Percentiles rank a stretch among this genome's conserved stretches.
phyloP scores from a whole-genome alignment of 495 filamentous ascomycete genomes.

The Cercophora newfieldiana region DNA sequence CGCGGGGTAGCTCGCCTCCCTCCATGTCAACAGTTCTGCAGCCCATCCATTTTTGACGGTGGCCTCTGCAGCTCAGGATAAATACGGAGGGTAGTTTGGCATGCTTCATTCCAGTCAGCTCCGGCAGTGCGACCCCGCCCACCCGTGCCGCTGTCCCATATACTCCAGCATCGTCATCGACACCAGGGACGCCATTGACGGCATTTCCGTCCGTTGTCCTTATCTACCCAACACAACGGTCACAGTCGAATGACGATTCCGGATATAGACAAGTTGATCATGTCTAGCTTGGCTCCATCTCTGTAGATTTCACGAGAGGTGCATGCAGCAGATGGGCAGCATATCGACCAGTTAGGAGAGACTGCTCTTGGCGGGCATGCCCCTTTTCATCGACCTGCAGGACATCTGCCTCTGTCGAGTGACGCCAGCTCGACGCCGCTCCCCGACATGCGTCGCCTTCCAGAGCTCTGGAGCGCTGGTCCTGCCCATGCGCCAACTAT shows the following conservation, averaged over 20 bases:
- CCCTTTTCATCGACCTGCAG: constrained; percentile 21
- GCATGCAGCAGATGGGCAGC: constrained; percentile 7
- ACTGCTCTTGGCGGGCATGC: not conserved
- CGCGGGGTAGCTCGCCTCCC: constrained; percentile 20
- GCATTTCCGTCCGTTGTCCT: not conserved
- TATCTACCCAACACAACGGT: not conserved
- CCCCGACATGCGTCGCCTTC: not conserved
- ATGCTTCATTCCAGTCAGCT: not conserved
- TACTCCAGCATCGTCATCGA: not conserved
- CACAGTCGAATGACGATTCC: not conserved
- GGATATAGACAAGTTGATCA: constrained; percentile 4
- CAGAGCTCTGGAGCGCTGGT: not conserved
- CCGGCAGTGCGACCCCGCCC: not conserved
- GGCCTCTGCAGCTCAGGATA: not conserved
- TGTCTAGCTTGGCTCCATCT: constrained; percentile 11
- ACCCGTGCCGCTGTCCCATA: not conserved
- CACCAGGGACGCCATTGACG: constrained; percentile 5
- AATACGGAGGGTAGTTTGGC: not conserved
- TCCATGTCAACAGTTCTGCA: not conserved
- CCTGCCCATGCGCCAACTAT: not conserved
- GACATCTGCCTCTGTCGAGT: not conserved
- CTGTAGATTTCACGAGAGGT: not conserved
- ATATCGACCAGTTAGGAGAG: not conserved
- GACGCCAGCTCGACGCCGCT: not conserved
- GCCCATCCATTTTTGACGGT: not conserved